Percentiles rank a stretch among this genome's conserved stretches.
Conservation (phyloP, 2,329 filamentous ascomycete genomes). For the Talaromyces sp. region DNA sequence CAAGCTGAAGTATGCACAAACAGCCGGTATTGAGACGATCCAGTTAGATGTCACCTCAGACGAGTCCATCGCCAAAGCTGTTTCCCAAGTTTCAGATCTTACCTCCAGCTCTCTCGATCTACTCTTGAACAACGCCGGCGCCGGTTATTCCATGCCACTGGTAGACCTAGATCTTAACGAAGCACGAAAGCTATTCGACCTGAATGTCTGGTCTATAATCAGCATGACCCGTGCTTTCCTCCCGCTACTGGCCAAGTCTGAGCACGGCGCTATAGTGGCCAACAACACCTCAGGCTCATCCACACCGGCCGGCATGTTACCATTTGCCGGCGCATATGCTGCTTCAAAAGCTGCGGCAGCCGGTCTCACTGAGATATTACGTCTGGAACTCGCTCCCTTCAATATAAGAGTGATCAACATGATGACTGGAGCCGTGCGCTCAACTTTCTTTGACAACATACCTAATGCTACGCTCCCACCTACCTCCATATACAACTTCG, state of each 20-base stretch:
- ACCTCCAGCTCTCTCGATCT: conserved; percentile 3
- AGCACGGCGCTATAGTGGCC: conserved; percentile 5
- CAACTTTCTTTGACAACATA: not conserved
- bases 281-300: conserved; percentile 11
- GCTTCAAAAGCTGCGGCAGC: conserved; percentile 8
- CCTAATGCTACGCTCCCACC: not conserved
- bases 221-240: conserved; percentile 5
- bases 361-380: not conserved
- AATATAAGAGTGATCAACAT: conserved; percentile 3
- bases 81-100: not conserved
- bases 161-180: not conserved
- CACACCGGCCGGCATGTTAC: not conserved
- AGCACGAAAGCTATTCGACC: conserved; percentile 5
- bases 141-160: conserved; percentile 2
- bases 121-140: conserved; percentile 12
- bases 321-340: conserved; percentile 10
- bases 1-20: not conserved
- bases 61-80: not conserved
- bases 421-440: not conserved
- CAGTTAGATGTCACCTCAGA: not conserved
- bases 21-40: conserved; percentile 8
- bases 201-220: conserved; percentile 10
- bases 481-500: conserved; percentile 4
- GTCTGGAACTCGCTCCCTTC: conserved; percentile 12
- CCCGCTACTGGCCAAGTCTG: conserved; percentile 1